These are phyloP conservation scores for Debaryomyces castellii DNA, from an alignment of 805 yeast species.

Conservation along the genomic window DNA sequence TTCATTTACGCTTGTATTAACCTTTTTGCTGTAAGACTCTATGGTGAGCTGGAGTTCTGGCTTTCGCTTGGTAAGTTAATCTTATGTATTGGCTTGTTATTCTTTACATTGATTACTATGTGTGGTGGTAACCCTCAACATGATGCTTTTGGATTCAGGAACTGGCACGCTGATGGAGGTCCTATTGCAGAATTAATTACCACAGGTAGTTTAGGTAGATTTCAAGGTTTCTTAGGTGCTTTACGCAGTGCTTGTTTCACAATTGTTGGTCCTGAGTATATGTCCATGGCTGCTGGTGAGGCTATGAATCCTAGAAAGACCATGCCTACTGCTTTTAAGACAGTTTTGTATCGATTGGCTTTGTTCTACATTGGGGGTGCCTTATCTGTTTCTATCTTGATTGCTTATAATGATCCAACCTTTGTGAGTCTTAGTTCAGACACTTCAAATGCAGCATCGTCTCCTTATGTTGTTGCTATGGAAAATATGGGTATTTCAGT, in stretches of 20 bases:
- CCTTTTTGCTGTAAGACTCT: constrained; percentile 47
- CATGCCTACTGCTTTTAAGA: constrained; percentile 40
- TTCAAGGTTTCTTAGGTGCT: constrained; percentile 43
- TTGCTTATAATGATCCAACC: constrained; percentile 33
- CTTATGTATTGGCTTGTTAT: constrained; percentile 37
- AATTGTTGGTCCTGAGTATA: constrained; percentile 45
- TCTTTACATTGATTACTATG: constrained; percentile 36
- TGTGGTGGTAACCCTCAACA: constrained; percentile 37
- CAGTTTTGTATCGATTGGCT: constrained; percentile 43
- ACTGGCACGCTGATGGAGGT: constrained; percentile 37
- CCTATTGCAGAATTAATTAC: constrained; percentile 38
- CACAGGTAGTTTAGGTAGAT: constrained; percentile 37
- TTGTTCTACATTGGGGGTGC: constrained; percentile 47
- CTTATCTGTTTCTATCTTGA: constrained; percentile 38
- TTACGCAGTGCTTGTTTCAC: constrained; percentile 38
- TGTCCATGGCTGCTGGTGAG: constrained; percentile 46
- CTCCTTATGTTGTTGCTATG: constrained; percentile 48
- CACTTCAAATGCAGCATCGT: constrained; percentile 26
- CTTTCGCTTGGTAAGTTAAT: constrained; percentile 39
- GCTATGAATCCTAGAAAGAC: constrained; percentile 41
- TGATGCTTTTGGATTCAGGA: constrained; percentile 34
- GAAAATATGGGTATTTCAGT: constrained; percentile 58
- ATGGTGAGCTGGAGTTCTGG: constrained; percentile 54
- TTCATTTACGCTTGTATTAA: constrained; percentile 43
- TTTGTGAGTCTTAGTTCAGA: constrained; percentile 18